Conservation (phyloP, 139 green algal genomes). For the Picochlorum sp. region DNA sequence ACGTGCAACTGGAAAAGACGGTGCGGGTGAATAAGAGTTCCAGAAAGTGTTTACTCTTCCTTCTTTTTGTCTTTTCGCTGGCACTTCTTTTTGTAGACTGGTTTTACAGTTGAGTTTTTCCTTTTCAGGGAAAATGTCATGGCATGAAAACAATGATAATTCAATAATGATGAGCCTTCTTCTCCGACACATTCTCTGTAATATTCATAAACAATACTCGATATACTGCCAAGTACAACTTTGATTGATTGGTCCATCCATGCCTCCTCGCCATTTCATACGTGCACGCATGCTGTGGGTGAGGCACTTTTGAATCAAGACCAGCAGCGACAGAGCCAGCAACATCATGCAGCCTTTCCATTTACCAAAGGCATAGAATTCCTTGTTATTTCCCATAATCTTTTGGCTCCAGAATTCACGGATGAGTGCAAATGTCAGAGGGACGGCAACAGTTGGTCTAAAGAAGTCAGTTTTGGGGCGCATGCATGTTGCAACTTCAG, state of each 20-base stretch:
- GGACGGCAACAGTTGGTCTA: slow-evolving; percentile 66
- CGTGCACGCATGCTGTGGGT: too few species aligned
- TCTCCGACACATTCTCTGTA: too few species aligned
- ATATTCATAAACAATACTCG: too few species aligned
- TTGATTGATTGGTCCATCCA: too few species aligned
- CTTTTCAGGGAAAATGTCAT: too few species aligned
- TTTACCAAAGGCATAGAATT: not conserved
- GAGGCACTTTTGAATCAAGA: too few species aligned
- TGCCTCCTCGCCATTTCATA: too few species aligned
- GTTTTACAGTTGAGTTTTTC: slow-evolving; percentile 49
- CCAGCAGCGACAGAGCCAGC: too few species aligned
- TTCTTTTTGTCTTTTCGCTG: slow-evolving; percentile 50
- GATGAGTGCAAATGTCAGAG: slow-evolving; percentile 68
- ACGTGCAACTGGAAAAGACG: slow-evolving; percentile 65
- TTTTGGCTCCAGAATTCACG: slow-evolving; percentile 78
- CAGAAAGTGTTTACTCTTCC: slow-evolving; percentile 43
- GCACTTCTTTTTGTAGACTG: slow-evolving; percentile 70
- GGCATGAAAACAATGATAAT: too few species aligned
- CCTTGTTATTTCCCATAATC: slow-evolving; percentile 16
- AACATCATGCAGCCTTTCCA: slow-evolving; percentile 3
- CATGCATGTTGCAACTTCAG: slow-evolving; percentile 89
- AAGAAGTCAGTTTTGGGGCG: slow-evolving; percentile 89
- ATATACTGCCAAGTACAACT: too few species aligned
- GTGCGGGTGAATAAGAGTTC: slow-evolving; percentile 46
- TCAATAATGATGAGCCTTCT: too few species aligned